phyloP scores from a whole-genome alignment of 2,329 filamentous ascomycete genomes.

The Paraphaeosphaeria minitans region DNA sequence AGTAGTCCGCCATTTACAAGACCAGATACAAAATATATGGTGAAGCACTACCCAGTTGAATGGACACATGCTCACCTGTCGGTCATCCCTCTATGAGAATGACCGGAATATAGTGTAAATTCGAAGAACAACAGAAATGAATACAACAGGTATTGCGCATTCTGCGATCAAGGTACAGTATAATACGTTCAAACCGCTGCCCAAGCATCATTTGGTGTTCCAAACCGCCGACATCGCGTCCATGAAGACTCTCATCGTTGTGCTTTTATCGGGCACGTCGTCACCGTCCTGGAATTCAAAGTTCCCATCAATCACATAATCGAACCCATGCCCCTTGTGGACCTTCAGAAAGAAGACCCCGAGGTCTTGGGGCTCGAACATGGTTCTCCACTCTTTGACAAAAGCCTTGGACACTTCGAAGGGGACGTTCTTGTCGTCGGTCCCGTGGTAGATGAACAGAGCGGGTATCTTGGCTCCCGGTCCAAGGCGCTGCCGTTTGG shows the following conservation, averaged over 20 bases:
- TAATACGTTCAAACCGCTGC: neutral
- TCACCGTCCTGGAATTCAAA: no score
- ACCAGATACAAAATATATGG: no score
- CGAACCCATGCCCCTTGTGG: neutral
- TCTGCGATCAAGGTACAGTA: neutral
- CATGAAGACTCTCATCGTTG: neutral
- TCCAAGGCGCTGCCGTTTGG: neutral
- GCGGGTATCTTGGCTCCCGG: neutral
- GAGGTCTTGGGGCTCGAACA: neutral
- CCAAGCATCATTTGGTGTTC: no score
- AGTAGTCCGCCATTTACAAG: no score
- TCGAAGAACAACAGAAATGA: no score
- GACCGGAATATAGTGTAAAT: no score
- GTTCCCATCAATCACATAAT: neutral
- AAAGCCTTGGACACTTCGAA: neutral
- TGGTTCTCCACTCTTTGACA: neutral
- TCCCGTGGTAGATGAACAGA: neutral
- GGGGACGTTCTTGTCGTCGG: neutral
- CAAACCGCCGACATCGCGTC: neutral
- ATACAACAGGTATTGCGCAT: no score
- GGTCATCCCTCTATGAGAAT: no score
- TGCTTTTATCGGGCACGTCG: no score
- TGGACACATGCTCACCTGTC: no score
- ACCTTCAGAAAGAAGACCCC: neutral
- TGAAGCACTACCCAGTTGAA: no score